A percentile compares a stretch with the other conserved stretches of the same genome.
Evolutionary conservation across 768 basidiomycete genomes (phyloP).

Genomic region (Megacollybia marginata): DNA sequence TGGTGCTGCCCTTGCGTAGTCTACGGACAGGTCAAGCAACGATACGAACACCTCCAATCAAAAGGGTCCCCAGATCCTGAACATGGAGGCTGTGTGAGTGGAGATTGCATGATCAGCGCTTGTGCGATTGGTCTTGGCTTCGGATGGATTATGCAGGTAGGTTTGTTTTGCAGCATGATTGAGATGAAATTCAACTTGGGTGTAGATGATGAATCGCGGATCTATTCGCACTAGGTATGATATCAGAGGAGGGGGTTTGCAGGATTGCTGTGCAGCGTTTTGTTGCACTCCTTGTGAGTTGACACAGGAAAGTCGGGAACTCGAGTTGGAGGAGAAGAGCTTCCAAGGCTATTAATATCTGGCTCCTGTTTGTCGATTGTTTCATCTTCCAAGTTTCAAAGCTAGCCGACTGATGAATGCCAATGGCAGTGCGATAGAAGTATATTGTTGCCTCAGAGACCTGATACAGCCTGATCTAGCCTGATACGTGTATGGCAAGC

Average conservation of each 20-base stretch:
- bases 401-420: too few relatives aligned
- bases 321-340: slow-evolving; percentile 29
- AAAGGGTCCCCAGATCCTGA: slow-evolving; percentile 27
- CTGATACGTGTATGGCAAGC: too few relatives aligned
- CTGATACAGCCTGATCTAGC: too few relatives aligned
- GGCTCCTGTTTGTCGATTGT: too few relatives aligned
- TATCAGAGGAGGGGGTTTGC: not conserved
- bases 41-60: slow-evolving; percentile 22
- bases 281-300: slow-evolving; percentile 34
- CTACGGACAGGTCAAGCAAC: slow-evolving; percentile 28
- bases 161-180: not conserved
- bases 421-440: too few relatives aligned
- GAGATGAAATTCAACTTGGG: too few relatives aligned
- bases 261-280: slow-evolving; percentile 13
- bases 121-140: slow-evolving; percentile 3
- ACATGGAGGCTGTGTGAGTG: slow-evolving; percentile 17
- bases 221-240: not conserved
- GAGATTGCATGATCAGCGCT: slow-evolving; percentile 12
- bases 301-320: slow-evolving; percentile 31
- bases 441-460: too few relatives aligned
- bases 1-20: slow-evolving; percentile 31
- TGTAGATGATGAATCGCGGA: not conserved
- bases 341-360: not conserved
- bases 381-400: too few relatives aligned
- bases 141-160: not conserved